phyloP scores from a whole-genome alignment of 768 basidiomycete species.

The Arthromyces matolae region DNA sequence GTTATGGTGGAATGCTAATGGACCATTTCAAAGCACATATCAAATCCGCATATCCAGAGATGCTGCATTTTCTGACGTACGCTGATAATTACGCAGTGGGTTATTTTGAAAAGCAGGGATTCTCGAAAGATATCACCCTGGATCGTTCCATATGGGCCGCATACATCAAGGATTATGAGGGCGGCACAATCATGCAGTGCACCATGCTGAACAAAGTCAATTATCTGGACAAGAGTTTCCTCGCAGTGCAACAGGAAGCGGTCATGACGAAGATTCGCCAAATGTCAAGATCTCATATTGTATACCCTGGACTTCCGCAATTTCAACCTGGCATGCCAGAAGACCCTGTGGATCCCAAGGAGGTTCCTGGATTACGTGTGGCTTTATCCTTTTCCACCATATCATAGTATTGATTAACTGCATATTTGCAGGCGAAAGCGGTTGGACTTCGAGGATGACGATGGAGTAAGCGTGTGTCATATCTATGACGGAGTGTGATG shows the following conservation, averaged over 20 bases:
- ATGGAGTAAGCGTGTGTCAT: slow-evolving; percentile 49
- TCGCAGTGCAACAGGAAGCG: slow-evolving; percentile 83
- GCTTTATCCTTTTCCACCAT: slow-evolving; percentile 3
- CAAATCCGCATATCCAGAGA: slow-evolving; percentile 72
- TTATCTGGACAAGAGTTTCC: slow-evolving; percentile 79
- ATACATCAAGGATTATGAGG: slow-evolving; percentile 99
- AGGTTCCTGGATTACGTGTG: slow-evolving; percentile 87
- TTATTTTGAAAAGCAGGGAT: slow-evolving; percentile 99
- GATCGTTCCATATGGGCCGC: slow-evolving; percentile 92
- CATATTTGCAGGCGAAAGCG: slow-evolving; percentile 67
- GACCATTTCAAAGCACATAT: slow-evolving; percentile 96
- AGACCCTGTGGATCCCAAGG: slow-evolving; percentile 59
- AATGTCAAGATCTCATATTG: slow-evolving; percentile 80
- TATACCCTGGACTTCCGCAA: slow-evolving; percentile 75
- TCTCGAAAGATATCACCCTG: slow-evolving; percentile 95
- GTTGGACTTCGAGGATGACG: slow-evolving; percentile 86
- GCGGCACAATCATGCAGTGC: slow-evolving; percentile 98
- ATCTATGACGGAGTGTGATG: too few relatives aligned
- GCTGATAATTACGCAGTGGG: slow-evolving; percentile 99
- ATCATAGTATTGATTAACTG: slow-evolving; percentile 4
- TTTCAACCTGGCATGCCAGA: slow-evolving; percentile 60
- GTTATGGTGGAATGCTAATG: slow-evolving; percentile 98
- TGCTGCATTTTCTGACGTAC: slow-evolving; percentile 96
- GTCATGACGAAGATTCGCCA: slow-evolving; percentile 85
- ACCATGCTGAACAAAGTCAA: slow-evolving; percentile 90